Percentiles rank a stretch among this genome's conserved stretches.
Conservation (phyloP, 2,329 filamentous ascomycete genomes). For the Ophiocordyceps camponoti-rufipedis region DNA sequence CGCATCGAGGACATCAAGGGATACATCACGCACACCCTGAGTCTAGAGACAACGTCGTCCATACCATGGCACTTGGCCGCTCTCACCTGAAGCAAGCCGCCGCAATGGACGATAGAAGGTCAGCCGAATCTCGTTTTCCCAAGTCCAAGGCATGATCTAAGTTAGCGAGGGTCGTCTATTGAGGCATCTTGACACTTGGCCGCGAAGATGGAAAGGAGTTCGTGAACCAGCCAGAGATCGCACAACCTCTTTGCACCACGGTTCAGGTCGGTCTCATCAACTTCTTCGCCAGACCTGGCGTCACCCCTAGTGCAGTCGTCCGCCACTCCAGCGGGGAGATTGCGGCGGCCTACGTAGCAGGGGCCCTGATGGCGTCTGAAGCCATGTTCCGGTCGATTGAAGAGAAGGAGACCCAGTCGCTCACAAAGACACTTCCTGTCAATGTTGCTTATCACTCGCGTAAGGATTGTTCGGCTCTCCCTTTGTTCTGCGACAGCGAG, state of each 20-base stretch:
- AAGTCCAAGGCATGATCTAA: not conserved
- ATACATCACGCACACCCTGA: not conserved
- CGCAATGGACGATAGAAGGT: constrained; percentile 2
- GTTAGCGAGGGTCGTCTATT: not conserved
- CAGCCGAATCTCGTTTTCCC: not conserved
- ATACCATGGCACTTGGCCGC: not conserved
- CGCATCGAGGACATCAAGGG: not conserved
- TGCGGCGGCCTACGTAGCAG: not conserved
- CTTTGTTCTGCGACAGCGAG: constrained; percentile 21
- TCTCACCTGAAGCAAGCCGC: not conserved
- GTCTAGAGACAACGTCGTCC: not conserved
- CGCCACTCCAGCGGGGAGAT: constrained; percentile 1
- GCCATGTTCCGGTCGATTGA: constrained; percentile 7
- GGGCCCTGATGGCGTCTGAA: constrained; percentile 8
- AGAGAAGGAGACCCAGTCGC: constrained; percentile 6
- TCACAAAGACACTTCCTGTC: constrained; percentile 8
- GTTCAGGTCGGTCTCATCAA: not conserved
- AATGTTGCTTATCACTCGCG: constrained; percentile 17
- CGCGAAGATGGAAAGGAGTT: constrained; percentile 15
- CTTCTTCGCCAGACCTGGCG: not conserved
- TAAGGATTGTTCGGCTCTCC: constrained; percentile 6
- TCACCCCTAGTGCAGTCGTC: not conserved
- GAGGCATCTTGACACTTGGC: constrained; percentile 6
- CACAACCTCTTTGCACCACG: not conserved
- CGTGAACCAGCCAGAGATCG: constrained; percentile 9